phyloP scores from a whole-genome alignment of 2,329 filamentous ascomycete species.

The Alternaria atra region DNA sequence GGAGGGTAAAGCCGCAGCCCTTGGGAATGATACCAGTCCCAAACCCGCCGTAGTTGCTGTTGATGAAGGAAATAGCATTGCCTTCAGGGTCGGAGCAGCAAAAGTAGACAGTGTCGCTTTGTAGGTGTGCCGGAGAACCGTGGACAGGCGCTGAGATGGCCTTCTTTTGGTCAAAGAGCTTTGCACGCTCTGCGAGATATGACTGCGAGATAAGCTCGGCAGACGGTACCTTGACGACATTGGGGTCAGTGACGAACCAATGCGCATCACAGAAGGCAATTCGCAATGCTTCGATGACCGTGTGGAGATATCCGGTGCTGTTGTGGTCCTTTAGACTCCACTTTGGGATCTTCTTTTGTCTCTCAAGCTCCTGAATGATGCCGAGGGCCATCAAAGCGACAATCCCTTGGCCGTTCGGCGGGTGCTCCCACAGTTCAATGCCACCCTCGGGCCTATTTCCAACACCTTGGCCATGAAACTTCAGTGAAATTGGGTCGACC shows the following conservation, averaged over 20 bases:
- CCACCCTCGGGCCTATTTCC: constrained; percentile 61
- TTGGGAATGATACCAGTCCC: constrained; percentile 85
- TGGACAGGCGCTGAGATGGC: constrained; percentile 67
- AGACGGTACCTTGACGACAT: constrained; percentile 73
- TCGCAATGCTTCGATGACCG: constrained; percentile 84
- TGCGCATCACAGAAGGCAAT: constrained; percentile 89
- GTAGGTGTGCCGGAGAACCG: constrained; percentile 79
- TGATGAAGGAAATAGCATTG: constrained; percentile 96
- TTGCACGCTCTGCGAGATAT: constrained; percentile 77
- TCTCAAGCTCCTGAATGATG: constrained; percentile 86
- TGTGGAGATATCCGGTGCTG: constrained; percentile 76
- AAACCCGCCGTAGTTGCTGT: constrained; percentile 90
- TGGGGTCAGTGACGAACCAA: constrained; percentile 91
- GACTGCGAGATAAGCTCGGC: constrained; percentile 72
- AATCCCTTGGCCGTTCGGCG: constrained; percentile 95
- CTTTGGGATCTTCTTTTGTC: constrained; percentile 74
- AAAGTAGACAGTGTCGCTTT: constrained; percentile 95
- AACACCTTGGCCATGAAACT: constrained; percentile 74
- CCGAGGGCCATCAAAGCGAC: constrained; percentile 94
- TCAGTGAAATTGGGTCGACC: constrained; percentile 85
- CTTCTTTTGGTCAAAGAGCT: constrained; percentile 66
- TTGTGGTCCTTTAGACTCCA: constrained; percentile 82
- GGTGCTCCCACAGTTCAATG: constrained; percentile 93
- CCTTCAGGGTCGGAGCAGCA: constrained; percentile 80
- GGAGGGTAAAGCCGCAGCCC: constrained; percentile 90